Evolutionary conservation across 2,329 filamentous ascomycete species (phyloP).

Genomic region (Microdochium trichocladiopsis): DNA sequence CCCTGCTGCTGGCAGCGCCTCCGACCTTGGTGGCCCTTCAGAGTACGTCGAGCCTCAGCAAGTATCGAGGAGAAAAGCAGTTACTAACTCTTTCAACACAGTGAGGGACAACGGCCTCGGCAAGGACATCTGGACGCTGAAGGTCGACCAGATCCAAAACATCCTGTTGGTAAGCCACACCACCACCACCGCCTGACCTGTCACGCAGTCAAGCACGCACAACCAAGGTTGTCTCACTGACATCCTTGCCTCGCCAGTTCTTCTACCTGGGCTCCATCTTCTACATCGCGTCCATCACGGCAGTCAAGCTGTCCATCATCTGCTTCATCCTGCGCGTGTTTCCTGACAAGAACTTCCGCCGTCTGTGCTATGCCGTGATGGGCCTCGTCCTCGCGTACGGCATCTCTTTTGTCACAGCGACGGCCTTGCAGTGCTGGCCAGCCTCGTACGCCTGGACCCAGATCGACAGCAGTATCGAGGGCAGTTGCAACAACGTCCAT

Average conservation of each 20-base stretch:
- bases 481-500: constrained; percentile 22
- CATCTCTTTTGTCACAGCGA: constrained; percentile 11
- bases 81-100: constrained; percentile 6
- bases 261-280: constrained; percentile 23
- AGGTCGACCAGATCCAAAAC: constrained; percentile 7
- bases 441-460: constrained; percentile 22
- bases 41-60: background rate
- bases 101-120: constrained; percentile 7
- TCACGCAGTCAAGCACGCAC: too few relatives aligned
- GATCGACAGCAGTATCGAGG: constrained; percentile 7
- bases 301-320: constrained; percentile 25
- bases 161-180: constrained; percentile 6
- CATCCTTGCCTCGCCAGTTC: too few relatives aligned
- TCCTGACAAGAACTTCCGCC: constrained; percentile 16
- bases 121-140: constrained; percentile 11
- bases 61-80: background rate
- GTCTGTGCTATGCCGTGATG: constrained; percentile 15
- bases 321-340: constrained; percentile 25
- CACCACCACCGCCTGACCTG: background rate
- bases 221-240: too few relatives aligned
- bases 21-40: constrained; percentile 4
- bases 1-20: constrained; percentile 5
- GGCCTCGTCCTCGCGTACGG: constrained; percentile 16
- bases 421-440: constrained; percentile 22
- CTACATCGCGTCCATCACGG: constrained; percentile 22